These are phyloP conservation scores for Bolboschoenus planiculmis DNA, from an alignment of 176 grass and related monocot genomes.

Conservation along the genomic window DNA sequence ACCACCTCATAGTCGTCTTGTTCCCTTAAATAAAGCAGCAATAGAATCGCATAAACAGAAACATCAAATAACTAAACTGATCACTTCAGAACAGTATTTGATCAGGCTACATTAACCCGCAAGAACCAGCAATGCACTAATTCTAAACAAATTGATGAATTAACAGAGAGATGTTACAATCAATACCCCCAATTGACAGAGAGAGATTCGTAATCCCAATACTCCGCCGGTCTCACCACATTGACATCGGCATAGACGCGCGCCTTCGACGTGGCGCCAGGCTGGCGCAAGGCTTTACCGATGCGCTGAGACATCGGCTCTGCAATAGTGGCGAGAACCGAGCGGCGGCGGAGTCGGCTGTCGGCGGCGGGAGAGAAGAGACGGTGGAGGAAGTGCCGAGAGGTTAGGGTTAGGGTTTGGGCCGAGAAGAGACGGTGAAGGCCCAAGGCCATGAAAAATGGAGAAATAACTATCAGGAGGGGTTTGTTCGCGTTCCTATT, in stretches of 20 bases:
- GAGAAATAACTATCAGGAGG: neutral
- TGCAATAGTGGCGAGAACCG: conserved; percentile 16
- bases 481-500: neutral
- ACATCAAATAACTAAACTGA: neutral
- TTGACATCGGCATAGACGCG: conserved; percentile 68
- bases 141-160: conserved; percentile 2
- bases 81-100: neutral
- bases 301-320: conserved; percentile 54
- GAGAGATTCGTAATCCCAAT: conserved; percentile 95
- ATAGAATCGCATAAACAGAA: neutral
- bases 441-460: conserved; percentile 60
- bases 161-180: neutral
- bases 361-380: conserved; percentile 23
- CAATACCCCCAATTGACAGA: conserved; percentile 78
- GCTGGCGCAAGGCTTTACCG: conserved; percentile 43
- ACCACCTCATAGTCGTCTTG: conserved; percentile 82
- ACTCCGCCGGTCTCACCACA: conserved; percentile 53
- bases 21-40: conserved; percentile 33
- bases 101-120: neutral
- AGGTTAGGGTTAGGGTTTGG: conserved; percentile 27
- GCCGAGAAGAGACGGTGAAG: conserved; percentile 21
- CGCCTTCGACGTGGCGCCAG: conserved; percentile 43
- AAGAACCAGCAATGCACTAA: conserved; percentile 6
- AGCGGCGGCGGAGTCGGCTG: neutral
- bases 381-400: conserved; percentile 22